Evolutionary conservation across 768 basidiomycete genomes (phyloP), one percentile per base, ranked within the genome.

Genomic region (Daedalea quercina): DNA sequence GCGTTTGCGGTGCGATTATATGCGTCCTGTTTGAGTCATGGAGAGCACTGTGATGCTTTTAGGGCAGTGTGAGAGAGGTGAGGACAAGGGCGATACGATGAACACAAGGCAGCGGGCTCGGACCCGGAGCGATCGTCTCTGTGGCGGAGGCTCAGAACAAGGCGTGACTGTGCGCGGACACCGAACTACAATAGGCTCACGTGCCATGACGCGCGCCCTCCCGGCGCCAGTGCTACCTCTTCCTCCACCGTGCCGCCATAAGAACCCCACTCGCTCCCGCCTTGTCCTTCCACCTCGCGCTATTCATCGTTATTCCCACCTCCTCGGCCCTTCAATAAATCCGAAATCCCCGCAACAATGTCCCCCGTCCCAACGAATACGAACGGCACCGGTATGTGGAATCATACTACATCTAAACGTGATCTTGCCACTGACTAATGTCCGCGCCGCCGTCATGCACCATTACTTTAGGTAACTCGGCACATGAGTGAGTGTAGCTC

Each of bases 161-260:
- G 24, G 13, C 24, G 44, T 44, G 44, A 44, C 44, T 22, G 20
- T 13, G 22, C 22, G 42, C 22, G 42, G 22, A 17, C 42, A 19
- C 8, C 42, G 19, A 3, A 20, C 9, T 9, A 13, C 20, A 22
- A 26, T 35, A 1, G n/a, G 44, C n/a, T 25, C 58, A 59, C 58
- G 58, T 59, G 58, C 22, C 40, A 60, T 60, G 58, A 59, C 58
- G 58, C 58, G 55, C 41, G 41, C 44, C 49, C 53, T 44, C n/a
- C 48, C 28, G 28, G n/a, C 23, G 24, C 11, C 35, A 24, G 31
- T 44, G 40, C 35, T 34, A 28, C 50, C 28, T 19, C 42, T 23
- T n/a, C 49, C 40, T 42, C 34, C 7, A 12, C 54, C 33, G 31
- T 34, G 34, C 45, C 47, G 25, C 50, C 40, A 45, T 35, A 51